A percentile compares a stretch with the other conserved stretches of the same genome.
phyloP scores from a whole-genome alignment of 805 yeast genomes.

The Hanseniaspora lindneri region DNA sequence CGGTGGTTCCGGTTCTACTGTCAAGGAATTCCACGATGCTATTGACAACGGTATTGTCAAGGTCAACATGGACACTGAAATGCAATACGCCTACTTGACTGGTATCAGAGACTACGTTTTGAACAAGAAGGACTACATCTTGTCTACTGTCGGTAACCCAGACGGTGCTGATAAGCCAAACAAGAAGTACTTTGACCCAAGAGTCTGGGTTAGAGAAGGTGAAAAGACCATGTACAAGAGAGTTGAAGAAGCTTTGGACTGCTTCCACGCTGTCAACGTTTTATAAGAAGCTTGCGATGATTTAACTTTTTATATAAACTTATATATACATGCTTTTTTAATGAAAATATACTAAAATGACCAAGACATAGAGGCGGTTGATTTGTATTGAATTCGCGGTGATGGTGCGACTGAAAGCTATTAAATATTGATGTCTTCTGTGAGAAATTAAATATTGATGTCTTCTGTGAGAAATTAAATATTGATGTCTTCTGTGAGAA shows the following conservation, averaged over 20 bases:
- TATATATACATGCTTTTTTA: slow-evolving; percentile 6
- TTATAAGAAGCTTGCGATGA: slow-evolving; percentile 9
- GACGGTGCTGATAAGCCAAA: slow-evolving; percentile 98
- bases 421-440: no score
- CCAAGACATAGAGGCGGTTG: neutral
- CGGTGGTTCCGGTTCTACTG: slow-evolving; percentile 98
- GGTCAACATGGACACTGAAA: slow-evolving; percentile 98
- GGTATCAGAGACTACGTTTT: slow-evolving; percentile 98
- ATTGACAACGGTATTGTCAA: slow-evolving; percentile 91
- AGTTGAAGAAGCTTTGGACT: slow-evolving; percentile 67
- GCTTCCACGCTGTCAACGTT: slow-evolving; percentile 56
- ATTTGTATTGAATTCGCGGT: no score
- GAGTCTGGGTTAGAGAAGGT: slow-evolving; percentile 99
- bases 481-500: no score
- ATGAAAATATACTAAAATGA: neutral
- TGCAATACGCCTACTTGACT: slow-evolving; percentile 91
- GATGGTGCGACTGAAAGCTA: no score
- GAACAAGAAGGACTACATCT: slow-evolving; percentile 87
- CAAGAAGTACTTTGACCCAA: slow-evolving; percentile 99
- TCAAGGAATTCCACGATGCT: slow-evolving; percentile 81
- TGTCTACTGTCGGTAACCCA: slow-evolving; percentile 93
- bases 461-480: no score
- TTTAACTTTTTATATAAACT: neutral
- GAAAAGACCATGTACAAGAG: slow-evolving; percentile 93
- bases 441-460: no score